phyloP scores from a whole-genome alignment of 176 grass and related monocot species.

The Aegilops umbellulata region DNA sequence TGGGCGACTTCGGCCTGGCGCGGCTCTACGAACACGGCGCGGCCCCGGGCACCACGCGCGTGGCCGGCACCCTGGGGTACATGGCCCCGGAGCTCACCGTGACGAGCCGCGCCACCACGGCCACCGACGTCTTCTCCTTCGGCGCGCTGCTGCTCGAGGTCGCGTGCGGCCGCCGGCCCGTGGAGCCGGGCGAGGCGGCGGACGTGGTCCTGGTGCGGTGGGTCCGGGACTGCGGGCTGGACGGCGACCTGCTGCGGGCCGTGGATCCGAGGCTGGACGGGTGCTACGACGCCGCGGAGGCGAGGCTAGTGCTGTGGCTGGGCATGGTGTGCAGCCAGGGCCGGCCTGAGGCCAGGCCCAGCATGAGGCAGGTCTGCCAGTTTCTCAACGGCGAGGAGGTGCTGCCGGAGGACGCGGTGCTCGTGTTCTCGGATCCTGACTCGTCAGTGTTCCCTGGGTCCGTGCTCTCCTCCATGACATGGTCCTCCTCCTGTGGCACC shows the following conservation, averaged over 20 bases:
- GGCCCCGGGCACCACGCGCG: constrained; percentile 37
- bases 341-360: constrained; percentile 39
- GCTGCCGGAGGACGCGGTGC: constrained; percentile 15
- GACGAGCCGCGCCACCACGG: constrained; percentile 39
- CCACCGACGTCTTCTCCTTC: constrained; percentile 51
- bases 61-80: constrained; percentile 51
- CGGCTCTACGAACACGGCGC: constrained; percentile 43
- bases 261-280: constrained; percentile 30
- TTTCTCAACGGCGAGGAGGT: constrained; percentile 36
- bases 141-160: constrained; percentile 55
- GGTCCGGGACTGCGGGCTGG: constrained; percentile 32
- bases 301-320: constrained; percentile 45
- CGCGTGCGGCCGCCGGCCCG: constrained; percentile 38
- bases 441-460: neutral
- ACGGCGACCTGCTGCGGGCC: constrained; percentile 14
- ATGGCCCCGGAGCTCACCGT: constrained; percentile 45
- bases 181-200: constrained; percentile 6
- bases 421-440: constrained; percentile 28
- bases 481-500: constrained; percentile 18
- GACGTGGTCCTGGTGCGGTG: constrained; percentile 24
- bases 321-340: constrained; percentile 44
- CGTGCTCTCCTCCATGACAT: constrained; percentile 28
- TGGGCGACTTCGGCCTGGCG: constrained; percentile 52
- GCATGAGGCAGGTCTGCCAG: constrained; percentile 37
- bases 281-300: constrained; percentile 23